These are phyloP conservation scores for Cryptomeria japonica DNA, from an alignment of 75 land plant genomes.

Conservation along the genomic window DNA sequence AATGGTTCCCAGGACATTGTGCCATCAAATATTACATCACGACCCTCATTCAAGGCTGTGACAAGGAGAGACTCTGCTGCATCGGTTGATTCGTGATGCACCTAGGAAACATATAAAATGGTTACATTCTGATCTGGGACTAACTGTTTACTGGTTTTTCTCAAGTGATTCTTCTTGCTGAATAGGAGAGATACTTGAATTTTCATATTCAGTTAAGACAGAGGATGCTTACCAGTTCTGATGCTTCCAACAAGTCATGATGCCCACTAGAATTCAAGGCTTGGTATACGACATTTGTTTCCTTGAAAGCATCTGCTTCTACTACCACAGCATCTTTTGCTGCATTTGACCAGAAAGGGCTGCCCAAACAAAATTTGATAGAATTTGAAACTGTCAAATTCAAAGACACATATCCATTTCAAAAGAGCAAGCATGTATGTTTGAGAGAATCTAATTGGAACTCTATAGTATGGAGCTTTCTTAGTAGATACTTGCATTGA, in stretches of 20 bases:
- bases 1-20: conserved; percentile 90
- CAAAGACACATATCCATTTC: background rate
- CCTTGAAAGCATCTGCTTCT: conserved; percentile 94
- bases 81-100: conserved; percentile 81
- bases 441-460: background rate
- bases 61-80: conserved; percentile 91
- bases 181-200: background rate
- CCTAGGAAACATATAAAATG: conserved; percentile 28
- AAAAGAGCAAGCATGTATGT: background rate
- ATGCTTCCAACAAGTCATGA: conserved; percentile 70
- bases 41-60: conserved; percentile 83
- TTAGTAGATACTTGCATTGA: background rate
- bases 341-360: conserved; percentile 75
- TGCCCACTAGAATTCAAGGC: conserved; percentile 64
- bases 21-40: conserved; percentile 91
- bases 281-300: conserved; percentile 81
- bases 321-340: conserved; percentile 74
- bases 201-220: background rate
- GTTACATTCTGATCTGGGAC: background rate
- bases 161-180: background rate
- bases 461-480: background rate
- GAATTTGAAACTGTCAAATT: background rate
- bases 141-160: background rate
- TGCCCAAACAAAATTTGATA: conserved; percentile 17
- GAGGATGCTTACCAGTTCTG: conserved; percentile 57